Evolutionary conservation across 306 rosid genomes (phyloP).

Genomic region (Citrullus colocynthis): DNA sequence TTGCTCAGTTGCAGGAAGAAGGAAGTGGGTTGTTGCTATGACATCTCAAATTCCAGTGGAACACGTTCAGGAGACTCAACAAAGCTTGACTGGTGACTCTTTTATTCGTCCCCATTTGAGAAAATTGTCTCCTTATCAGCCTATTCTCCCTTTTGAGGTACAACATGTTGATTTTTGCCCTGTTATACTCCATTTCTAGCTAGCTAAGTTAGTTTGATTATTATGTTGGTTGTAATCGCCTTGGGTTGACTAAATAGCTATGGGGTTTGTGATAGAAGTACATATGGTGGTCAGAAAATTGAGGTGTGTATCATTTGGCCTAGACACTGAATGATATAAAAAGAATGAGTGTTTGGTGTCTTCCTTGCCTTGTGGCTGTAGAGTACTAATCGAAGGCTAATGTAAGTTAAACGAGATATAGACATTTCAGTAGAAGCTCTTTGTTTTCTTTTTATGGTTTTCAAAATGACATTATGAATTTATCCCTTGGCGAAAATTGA

Average conservation of each 20-base stretch:
- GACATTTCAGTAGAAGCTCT: neutral
- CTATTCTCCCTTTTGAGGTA: slow-evolving; percentile 95
- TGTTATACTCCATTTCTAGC: neutral
- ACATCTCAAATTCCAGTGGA: slow-evolving; percentile 41
- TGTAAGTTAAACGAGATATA: neutral
- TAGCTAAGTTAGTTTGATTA: neutral
- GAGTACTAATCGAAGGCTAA: neutral
- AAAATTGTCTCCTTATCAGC: slow-evolving; percentile 74
- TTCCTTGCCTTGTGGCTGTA: neutral
- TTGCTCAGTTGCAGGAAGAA: slow-evolving; percentile 23
- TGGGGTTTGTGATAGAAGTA: neutral
- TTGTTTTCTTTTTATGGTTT: neutral
- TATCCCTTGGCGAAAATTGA: too few species aligned
- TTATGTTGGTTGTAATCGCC: neutral
- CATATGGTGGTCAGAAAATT: neutral
- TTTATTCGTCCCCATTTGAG: slow-evolving; percentile 79
- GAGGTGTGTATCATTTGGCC: neutral
- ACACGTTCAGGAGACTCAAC: slow-evolving; percentile 27
- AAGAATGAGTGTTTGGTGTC: neutral
- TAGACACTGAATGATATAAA: neutral
- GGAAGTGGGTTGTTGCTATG: slow-evolving; percentile 39
- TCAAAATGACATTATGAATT: neutral
- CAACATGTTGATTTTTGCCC: neutral
- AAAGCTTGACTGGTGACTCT: slow-evolving; percentile 49
- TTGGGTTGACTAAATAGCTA: neutral